Conservation (phyloP, 2,329 filamentous ascomycete species). For the Diaporthe destruens region DNA sequence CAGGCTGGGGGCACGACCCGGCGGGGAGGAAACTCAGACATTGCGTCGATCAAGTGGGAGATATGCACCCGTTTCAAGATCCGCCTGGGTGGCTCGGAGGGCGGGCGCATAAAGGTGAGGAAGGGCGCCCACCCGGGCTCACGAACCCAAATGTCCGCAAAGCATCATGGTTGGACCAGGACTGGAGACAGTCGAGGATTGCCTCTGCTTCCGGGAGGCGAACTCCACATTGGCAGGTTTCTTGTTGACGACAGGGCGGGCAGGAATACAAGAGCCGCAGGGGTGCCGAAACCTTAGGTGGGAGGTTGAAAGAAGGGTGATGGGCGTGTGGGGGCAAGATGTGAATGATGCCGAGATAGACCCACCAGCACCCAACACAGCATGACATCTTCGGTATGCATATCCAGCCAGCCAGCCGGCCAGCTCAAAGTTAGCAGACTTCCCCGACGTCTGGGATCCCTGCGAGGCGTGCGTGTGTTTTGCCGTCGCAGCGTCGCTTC, state of each 20-base stretch:
- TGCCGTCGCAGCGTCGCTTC: conserved; percentile 25
- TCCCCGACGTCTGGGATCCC: conserved; percentile 19
- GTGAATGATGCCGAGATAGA: neutral
- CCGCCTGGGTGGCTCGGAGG: conserved; percentile 20
- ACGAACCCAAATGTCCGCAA: conserved; percentile 22
- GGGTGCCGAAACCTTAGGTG: conserved; percentile 10
- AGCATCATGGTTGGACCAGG: conserved; percentile 26
- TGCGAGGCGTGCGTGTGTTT: conserved; percentile 19
- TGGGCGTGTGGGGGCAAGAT: neutral
- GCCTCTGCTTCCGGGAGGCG: neutral
- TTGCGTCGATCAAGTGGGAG: neutral
- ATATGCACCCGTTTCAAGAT: conserved; percentile 24
- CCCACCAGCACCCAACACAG: conserved; percentile 8
- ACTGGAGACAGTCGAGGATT: conserved; percentile 21
- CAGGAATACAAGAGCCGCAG: neutral
- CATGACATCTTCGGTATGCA: neutral
- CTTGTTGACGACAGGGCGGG: conserved; percentile 4
- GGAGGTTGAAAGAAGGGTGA: neutral
- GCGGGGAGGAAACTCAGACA: conserved; percentile 19
- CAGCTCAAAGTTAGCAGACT: neutral
- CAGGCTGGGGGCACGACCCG: neutral
- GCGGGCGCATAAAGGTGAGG: conserved; percentile 17
- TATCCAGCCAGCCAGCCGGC: accelerated
- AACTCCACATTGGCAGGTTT: conserved; percentile 23
- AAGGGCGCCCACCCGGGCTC: neutral